Conservation (phyloP, 164 flowering plant genomes). For the Warburgia ugandensis region DNA sequence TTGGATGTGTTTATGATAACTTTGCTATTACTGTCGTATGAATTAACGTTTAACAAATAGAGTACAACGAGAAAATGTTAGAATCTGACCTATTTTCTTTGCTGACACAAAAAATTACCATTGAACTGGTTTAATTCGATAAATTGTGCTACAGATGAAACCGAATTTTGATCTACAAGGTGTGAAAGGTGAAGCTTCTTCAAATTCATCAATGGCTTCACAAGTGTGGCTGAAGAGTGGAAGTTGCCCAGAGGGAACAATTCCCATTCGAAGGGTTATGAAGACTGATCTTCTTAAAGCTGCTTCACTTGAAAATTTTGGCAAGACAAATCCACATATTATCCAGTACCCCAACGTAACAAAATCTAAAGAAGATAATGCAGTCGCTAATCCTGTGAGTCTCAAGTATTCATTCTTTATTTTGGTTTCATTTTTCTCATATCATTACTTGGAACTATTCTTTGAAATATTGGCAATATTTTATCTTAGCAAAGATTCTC, state of each 20-base stretch:
- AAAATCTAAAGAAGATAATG: not conserved
- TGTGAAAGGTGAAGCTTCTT: not conserved
- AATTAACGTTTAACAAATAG: too few relatives aligned
- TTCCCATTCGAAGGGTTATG: conserved; percentile 39
- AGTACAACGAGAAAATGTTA: too few relatives aligned
- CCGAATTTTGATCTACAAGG: not conserved
- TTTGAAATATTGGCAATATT: too few relatives aligned
- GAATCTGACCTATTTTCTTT: too few relatives aligned
- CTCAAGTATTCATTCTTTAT: too few relatives aligned
- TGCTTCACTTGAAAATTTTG: conserved; percentile 8
- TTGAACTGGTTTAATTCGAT: not conserved
- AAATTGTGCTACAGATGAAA: conserved; percentile 2
- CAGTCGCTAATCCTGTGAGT: not conserved
- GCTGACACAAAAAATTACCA: not conserved
- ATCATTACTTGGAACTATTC: too few relatives aligned
- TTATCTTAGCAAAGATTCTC: too few relatives aligned
- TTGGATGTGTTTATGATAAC: too few relatives aligned
- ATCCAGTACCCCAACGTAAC: not conserved
- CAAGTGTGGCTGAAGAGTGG: conserved; percentile 44
- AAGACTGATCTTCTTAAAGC: conserved; percentile 4
- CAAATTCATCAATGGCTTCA: not conserved
- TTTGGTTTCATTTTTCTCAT: too few relatives aligned
- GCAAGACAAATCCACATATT: conserved; percentile 17
- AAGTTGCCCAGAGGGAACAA: conserved; percentile 50
- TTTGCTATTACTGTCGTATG: too few relatives aligned